Conservation (phyloP, 768 basidiomycete genomes). For the Mycena sanguinolenta region DNA sequence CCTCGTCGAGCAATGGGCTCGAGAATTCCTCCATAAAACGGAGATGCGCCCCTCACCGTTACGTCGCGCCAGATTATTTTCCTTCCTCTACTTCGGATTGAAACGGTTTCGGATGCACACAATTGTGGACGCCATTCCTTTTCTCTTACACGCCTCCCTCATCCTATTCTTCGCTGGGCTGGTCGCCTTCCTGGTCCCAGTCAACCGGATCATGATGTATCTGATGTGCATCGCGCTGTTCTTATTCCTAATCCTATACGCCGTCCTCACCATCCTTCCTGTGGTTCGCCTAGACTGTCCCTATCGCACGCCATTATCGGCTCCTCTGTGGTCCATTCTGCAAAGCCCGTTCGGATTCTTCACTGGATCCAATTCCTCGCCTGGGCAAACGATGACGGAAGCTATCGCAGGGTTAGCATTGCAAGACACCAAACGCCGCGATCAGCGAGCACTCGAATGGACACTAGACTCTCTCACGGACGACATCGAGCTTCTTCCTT, state of each 20-base stretch:
- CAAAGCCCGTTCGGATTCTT: no score
- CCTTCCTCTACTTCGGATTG: slow-evolving; percentile 21
- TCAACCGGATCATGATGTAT: no score
- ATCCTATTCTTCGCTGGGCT: slow-evolving; percentile 23
- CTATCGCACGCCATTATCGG: slow-evolving; percentile 15
- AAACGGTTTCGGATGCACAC: slow-evolving; percentile 20
- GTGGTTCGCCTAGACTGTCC: slow-evolving; percentile 6
- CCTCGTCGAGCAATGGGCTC: slow-evolving; percentile 27
- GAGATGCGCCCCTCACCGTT: not conserved
- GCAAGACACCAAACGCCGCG: slow-evolving; percentile 2
- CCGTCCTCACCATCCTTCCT: slow-evolving; percentile 3
- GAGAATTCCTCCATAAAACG: slow-evolving; percentile 19
- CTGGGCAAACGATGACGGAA: not conserved
- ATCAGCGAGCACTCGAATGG: slow-evolving; percentile 22
- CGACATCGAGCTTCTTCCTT: slow-evolving; percentile 13
- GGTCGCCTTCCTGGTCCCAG: slow-evolving; percentile 13
- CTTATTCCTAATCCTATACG: not conserved
- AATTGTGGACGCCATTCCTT: slow-evolving; percentile 21
- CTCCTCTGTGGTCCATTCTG: slow-evolving; percentile 13
- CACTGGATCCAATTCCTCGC: not conserved
- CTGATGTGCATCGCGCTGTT: not conserved
- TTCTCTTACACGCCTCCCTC: slow-evolving; percentile 22
- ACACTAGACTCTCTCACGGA: slow-evolving; percentile 20
- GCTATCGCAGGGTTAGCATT: not conserved
- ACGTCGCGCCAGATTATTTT: slow-evolving; percentile 12